Evolutionary conservation across 805 yeast genomes (phyloP).

Genomic region (Spathaspora girioi): DNA sequence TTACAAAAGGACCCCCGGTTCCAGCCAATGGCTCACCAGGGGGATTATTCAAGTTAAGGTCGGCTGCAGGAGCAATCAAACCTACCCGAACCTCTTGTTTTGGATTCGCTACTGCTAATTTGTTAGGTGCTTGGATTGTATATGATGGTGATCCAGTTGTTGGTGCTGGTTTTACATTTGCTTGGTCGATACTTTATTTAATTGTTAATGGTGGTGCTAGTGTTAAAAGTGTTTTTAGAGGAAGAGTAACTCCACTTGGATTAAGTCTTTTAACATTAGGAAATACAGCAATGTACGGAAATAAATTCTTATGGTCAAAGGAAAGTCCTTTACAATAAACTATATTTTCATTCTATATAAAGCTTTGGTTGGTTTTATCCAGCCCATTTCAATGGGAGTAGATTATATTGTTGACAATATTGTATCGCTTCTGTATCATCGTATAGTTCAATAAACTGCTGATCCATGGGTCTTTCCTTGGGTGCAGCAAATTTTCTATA

Average conservation of each 20-base stretch:
- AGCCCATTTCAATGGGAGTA: conserved; percentile 72
- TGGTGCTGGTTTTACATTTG: conserved; percentile 77
- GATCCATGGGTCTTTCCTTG: conserved; percentile 92
- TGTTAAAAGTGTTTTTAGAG: conserved; percentile 47
- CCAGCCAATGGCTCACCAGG: conserved; percentile 1
- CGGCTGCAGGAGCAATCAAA: conserved; percentile 8
- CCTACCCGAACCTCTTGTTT: conserved; percentile 44
- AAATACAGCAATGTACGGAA: conserved; percentile 65
- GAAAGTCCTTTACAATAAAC: conserved; percentile 5
- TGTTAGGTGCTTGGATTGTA: conserved; percentile 70
- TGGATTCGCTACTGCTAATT: conserved; percentile 59
- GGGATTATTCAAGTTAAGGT: conserved; percentile 1
- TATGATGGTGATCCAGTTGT: conserved; percentile 71
- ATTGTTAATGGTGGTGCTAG: conserved; percentile 67
- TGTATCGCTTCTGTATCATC: conserved; percentile 60
- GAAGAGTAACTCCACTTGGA: conserved; percentile 59
- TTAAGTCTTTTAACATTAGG: conserved; percentile 56
- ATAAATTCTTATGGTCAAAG: conserved; percentile 7
- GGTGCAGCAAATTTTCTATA: conserved; percentile 93
- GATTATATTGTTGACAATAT: conserved; percentile 47
- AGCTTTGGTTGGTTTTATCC: conserved; percentile 6
- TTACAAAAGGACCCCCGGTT: neutral
- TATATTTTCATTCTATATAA: neutral
- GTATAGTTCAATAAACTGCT: conserved; percentile 89
- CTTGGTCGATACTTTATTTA: conserved; percentile 77